phyloP scores from a whole-genome alignment of 805 yeast species.

The Yamadazyma kitorensis region DNA sequence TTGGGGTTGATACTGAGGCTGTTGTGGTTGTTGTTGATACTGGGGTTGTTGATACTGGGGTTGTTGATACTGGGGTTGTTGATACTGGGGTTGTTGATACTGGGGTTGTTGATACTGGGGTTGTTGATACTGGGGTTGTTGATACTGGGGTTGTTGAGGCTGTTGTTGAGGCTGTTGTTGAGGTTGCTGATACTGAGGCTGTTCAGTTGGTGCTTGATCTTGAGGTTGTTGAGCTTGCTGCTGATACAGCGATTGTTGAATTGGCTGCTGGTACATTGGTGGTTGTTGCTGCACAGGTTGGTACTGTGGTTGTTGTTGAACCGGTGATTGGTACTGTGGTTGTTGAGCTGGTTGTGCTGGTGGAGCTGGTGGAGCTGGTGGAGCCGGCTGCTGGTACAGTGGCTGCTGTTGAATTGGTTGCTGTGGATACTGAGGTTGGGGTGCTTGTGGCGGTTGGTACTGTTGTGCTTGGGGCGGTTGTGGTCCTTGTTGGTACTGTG shows the following conservation, averaged over 20 bases:
- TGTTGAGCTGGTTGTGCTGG: slow-evolving; percentile 10
- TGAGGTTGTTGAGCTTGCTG: slow-evolving; percentile 7
- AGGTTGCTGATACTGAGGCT: slow-evolving; percentile 4
- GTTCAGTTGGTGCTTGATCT: neutral
- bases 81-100: neutral
- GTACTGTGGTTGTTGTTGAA: slow-evolving; percentile 10
- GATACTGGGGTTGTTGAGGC: slow-evolving; percentile 8
- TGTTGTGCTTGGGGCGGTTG: slow-evolving; percentile 1
- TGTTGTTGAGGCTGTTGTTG: slow-evolving; percentile 7
- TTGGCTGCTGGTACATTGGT: slow-evolving; percentile 5
- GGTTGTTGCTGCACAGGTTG: slow-evolving; percentile 7
- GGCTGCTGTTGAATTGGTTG: neutral
- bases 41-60: slow-evolving; percentile 5
- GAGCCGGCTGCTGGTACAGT: neutral
- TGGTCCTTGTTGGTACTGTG: slow-evolving; percentile 6
- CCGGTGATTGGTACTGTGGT: slow-evolving; percentile 10
- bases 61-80: slow-evolving; percentile 3
- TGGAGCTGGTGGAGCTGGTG: neutral
- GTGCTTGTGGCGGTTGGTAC: slow-evolving; percentile 5
- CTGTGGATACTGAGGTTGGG: slow-evolving; percentile 9
- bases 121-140: slow-evolving; percentile 5
- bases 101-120: slow-evolving; percentile 6
- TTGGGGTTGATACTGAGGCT: no score
- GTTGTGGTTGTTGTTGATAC: slow-evolving; percentile 4
- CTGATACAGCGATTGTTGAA: slow-evolving; percentile 3